Evolutionary conservation across 225 moss, liverwort and hornwort species (phyloP), one percentile per base, ranked within the genome.

Genomic region (Marchantia polymorpha): DNA sequence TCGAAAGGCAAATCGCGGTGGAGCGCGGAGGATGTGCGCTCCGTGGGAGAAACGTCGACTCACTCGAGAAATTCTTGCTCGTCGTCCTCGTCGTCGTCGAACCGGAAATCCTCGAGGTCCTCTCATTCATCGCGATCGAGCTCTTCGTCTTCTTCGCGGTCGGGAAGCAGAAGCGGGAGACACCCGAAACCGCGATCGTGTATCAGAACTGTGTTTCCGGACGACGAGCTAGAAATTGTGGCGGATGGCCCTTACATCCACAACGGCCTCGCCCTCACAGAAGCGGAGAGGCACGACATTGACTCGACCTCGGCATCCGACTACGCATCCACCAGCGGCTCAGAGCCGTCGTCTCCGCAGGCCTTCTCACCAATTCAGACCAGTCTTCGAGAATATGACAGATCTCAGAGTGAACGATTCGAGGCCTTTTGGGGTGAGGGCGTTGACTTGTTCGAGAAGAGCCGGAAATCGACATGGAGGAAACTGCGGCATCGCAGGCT

Each of bases 401-500:
- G 29, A 67, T 6, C 15, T 14, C 30, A 67, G 25, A 67, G 3
- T 67, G 31, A 67, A 23, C 30, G 31, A 29, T 6, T 31, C 31
- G 67, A 67, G 30, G 13, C 67, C 9, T 31, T 30, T 39, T 30
- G 30, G 25, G 67, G 31, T 2, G 25, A 67, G 3, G 30, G 31
- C 29, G 30, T 3, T 39, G 29, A 67, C 14, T 29, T 39, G 8
- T 31, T 67, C 17, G 30, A 0, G 12, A 67, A 39, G 30, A 67
- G 67, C 12, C 8, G 67, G 0, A 67, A 67, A 39, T 67, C 31
- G 30, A 39, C 67, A 12, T 67, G 67, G 67, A 67, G 67, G 31
- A 67, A 67, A 67, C 30, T 67, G 67, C 67, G 30, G 12, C 67
- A 67, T 67, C 67, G 67, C 3, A 67, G 31, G 67, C 30, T 39